phyloP scores from a whole-genome alignment of 176 grass and related monocot genomes.

The Phyllostachys edulis region DNA sequence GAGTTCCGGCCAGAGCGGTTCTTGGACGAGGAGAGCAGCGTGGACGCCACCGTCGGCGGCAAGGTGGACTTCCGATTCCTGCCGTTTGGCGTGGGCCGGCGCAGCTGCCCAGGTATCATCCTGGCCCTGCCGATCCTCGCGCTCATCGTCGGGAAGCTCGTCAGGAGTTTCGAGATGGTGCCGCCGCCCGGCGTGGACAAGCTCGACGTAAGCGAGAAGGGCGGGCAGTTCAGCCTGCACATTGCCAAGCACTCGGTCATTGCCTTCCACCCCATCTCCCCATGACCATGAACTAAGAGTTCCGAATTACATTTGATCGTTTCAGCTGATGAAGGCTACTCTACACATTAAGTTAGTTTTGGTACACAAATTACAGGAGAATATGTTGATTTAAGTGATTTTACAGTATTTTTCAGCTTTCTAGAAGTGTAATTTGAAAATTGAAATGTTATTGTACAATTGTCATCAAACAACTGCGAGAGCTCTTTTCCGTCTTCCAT shows the following conservation, averaged over 20 bases:
- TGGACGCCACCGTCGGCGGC: conserved; percentile 62
- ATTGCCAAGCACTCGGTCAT: conserved; percentile 62
- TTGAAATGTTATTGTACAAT: too few species aligned
- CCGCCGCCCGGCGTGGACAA: conserved; percentile 54
- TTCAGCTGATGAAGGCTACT: background rate
- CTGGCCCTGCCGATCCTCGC: conserved; percentile 75
- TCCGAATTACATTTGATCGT: background rate
- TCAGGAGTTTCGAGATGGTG: conserved; percentile 69
- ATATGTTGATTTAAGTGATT: background rate
- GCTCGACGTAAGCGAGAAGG: conserved; percentile 49
- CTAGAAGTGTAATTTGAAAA: too few species aligned
- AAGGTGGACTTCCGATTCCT: conserved; percentile 87
- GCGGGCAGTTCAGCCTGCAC: conserved; percentile 86
- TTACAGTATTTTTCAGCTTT: too few species aligned
- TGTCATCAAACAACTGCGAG: too few species aligned
- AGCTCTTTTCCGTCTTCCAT: too few species aligned
- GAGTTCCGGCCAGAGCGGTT: conserved; percentile 83
- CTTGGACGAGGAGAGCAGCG: conserved; percentile 56
- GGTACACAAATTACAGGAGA: background rate
- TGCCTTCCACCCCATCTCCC: conserved; percentile 42
- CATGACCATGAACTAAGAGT: background rate
- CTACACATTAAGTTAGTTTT: background rate
- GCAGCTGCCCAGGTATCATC: conserved; percentile 85
- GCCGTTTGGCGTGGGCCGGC: conserved; percentile 70
- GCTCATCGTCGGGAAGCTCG: conserved; percentile 61